Conservation (phyloP, 2,329 filamentous ascomycete species). For the Cercospora sp. region DNA sequence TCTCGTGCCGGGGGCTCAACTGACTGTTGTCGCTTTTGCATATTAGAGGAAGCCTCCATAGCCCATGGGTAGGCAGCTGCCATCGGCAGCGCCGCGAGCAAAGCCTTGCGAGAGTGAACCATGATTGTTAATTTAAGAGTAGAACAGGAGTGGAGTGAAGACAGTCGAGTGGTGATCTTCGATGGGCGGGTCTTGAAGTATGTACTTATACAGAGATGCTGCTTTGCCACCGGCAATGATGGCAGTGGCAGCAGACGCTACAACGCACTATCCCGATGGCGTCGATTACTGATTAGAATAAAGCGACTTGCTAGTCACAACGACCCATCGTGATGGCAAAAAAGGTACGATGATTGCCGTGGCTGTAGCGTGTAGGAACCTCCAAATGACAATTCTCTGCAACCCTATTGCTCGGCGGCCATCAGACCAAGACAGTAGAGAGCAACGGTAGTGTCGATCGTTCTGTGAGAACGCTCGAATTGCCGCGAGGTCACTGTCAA, state of each 20-base stretch:
- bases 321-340: neutral
- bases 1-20: slow-evolving; percentile 7
- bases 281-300: neutral
- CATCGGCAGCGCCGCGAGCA: slow-evolving; percentile 16
- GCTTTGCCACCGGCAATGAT: slow-evolving; percentile 1
- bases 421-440: neutral
- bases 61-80: slow-evolving; percentile 17
- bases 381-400: neutral
- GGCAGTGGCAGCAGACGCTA: neutral
- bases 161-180: neutral
- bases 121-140: neutral
- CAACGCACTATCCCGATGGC: neutral
- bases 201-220: neutral
- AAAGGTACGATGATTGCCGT: neutral
- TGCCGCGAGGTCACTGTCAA: neutral
- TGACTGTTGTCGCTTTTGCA: slow-evolving; percentile 3
- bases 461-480: neutral
- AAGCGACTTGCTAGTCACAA: neutral
- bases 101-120: slow-evolving; percentile 12
- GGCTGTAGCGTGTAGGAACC: neutral
- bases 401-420: neutral
- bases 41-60: slow-evolving; percentile 7
- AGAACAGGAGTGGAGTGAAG: neutral
- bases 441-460: neutral
- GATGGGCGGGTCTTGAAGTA: neutral